Conservation (phyloP, 1,284 basidiomycete species). For the Pascua sp. region DNA sequence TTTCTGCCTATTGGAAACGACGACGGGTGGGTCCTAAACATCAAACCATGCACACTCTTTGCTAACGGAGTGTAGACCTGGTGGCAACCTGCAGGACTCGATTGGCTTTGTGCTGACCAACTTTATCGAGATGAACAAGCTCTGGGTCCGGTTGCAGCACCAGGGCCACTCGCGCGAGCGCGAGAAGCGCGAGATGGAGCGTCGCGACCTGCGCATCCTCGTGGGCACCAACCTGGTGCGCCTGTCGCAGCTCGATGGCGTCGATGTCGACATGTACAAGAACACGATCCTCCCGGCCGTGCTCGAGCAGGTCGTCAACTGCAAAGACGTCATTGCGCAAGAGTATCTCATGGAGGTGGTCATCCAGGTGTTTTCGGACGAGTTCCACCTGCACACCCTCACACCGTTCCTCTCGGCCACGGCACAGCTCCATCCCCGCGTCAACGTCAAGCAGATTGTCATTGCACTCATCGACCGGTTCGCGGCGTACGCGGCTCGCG, state of each 20-base stretch:
- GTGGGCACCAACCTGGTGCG: conserved; percentile 95
- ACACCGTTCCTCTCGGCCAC: conserved; percentile 89
- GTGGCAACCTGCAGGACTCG: conserved; percentile 85
- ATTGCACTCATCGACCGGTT: conserved; percentile 93
- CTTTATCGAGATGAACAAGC: conserved; percentile 98
- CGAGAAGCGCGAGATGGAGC: conserved; percentile 91
- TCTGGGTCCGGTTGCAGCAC: conserved; percentile 94
- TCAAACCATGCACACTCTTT: background rate
- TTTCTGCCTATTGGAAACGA: conserved; percentile 82
- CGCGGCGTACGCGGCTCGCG: conserved; percentile 85
- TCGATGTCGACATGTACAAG: conserved; percentile 86
- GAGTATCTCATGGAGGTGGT: conserved; percentile 98
- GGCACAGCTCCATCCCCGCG: conserved; percentile 88
- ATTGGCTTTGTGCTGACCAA: conserved; percentile 92
- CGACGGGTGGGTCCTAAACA: conserved; percentile 61
- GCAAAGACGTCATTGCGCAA: conserved; percentile 94
- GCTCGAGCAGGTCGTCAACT: conserved; percentile 90
- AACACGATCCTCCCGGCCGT: conserved; percentile 78
- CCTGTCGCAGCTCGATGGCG: conserved; percentile 85
- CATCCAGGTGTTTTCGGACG: conserved; percentile 95
- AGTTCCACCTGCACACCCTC: conserved; percentile 89
- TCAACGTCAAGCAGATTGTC: conserved; percentile 94
- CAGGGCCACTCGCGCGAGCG: conserved; percentile 91
- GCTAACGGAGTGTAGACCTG: conserved; percentile 56
- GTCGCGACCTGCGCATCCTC: conserved; percentile 83